Evolutionary conservation across 2,329 filamentous ascomycete genomes (phyloP).

Genomic region (Colletotrichum orchidophilum): DNA sequence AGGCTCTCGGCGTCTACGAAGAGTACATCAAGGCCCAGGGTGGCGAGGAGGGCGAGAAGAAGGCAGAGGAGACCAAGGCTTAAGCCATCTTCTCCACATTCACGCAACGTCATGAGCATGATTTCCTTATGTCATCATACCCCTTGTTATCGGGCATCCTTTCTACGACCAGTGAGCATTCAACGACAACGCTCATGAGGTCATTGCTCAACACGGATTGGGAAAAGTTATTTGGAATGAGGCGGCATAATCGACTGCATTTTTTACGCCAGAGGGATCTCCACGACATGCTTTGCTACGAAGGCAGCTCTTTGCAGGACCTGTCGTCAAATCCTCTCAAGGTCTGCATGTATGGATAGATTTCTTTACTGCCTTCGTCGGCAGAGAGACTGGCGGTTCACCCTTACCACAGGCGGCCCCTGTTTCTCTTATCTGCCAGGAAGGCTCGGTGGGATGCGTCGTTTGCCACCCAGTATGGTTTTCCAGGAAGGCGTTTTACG

Average conservation of each 20-base stretch:
- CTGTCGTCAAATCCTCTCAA: conserved; percentile 5
- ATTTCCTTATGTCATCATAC: conserved; percentile 37
- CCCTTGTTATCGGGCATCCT: conserved; percentile 34
- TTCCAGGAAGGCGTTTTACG: conserved; percentile 51
- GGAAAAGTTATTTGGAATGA: conserved; percentile 35
- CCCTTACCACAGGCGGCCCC: conserved; percentile 41
- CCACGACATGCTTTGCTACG: conserved; percentile 27
- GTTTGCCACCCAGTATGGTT: conserved; percentile 35
- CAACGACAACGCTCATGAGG: conserved; percentile 25
- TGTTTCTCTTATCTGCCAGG: conserved; percentile 31
- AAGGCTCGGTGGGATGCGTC: conserved; percentile 31
- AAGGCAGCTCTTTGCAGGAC: conserved; percentile 12
- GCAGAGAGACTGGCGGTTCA: conserved; percentile 54
- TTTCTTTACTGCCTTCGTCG: conserved; percentile 37
- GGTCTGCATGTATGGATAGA: conserved; percentile 32
- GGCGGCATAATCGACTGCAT: conserved; percentile 35
- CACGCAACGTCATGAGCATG: conserved; percentile 32
- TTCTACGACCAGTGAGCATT: conserved; percentile 30
- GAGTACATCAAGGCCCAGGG: conserved; percentile 94
- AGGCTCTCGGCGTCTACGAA: conserved; percentile 96
- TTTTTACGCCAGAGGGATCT: conserved; percentile 31
- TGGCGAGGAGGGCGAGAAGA: conserved; percentile 61
- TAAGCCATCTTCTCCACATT: conserved; percentile 38
- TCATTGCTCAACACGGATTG: conserved; percentile 34
- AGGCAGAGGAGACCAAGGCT: conserved; percentile 56